Conservation (phyloP, 2,329 filamentous ascomycete genomes). For the Canariomyces notabilis region DNA sequence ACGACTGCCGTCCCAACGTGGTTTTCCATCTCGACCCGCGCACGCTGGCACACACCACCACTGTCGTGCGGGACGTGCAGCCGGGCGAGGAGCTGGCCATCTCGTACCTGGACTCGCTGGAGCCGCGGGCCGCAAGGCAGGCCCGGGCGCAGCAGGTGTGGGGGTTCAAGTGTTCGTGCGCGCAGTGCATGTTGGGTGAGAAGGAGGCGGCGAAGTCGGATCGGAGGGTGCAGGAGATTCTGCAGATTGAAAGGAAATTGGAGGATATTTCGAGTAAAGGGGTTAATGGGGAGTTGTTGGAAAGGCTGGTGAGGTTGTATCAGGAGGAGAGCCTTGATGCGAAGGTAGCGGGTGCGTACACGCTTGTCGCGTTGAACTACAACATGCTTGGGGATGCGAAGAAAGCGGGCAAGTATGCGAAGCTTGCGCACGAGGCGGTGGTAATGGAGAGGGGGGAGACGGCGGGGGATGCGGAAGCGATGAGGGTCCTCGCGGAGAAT, state of each 20-base stretch:
- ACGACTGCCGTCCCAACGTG: slow-evolving; percentile 39
- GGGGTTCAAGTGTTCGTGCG: slow-evolving; percentile 16
- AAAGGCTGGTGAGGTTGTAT: slow-evolving; percentile 30
- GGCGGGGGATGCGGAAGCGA: slow-evolving; percentile 30
- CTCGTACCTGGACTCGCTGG: slow-evolving; percentile 33
- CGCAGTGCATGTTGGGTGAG: slow-evolving; percentile 3
- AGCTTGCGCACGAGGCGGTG: slow-evolving; percentile 29
- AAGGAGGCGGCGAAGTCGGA: slow-evolving; percentile 29
- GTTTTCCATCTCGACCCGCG: slow-evolving; percentile 28
- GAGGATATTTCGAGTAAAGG: slow-evolving; percentile 11
- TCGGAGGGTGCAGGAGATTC: slow-evolving; percentile 26
- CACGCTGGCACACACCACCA: slow-evolving; percentile 30
- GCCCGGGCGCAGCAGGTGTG: slow-evolving; percentile 23
- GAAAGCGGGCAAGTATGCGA: slow-evolving; percentile 30
- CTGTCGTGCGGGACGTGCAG: slow-evolving; percentile 29
- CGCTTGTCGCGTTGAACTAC: slow-evolving; percentile 36
- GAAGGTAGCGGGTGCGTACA: slow-evolving; percentile 35
- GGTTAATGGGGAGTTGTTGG: slow-evolving; percentile 26
- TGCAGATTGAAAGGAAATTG: slow-evolving; percentile 25
- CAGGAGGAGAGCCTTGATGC: slow-evolving; percentile 34
- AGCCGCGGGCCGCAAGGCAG: slow-evolving; percentile 25
- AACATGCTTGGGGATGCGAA: slow-evolving; percentile 31
- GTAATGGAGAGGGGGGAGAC: slow-evolving; percentile 34
- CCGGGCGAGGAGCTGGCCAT: slow-evolving; percentile 35
- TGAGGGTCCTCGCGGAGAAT: slow-evolving; percentile 29